A percentile compares a stretch with the other conserved stretches of the same genome.
These are phyloP conservation scores for Auricularia sp. DNA, from an alignment of 768 basidiomycete species.

Conservation along the genomic window DNA sequence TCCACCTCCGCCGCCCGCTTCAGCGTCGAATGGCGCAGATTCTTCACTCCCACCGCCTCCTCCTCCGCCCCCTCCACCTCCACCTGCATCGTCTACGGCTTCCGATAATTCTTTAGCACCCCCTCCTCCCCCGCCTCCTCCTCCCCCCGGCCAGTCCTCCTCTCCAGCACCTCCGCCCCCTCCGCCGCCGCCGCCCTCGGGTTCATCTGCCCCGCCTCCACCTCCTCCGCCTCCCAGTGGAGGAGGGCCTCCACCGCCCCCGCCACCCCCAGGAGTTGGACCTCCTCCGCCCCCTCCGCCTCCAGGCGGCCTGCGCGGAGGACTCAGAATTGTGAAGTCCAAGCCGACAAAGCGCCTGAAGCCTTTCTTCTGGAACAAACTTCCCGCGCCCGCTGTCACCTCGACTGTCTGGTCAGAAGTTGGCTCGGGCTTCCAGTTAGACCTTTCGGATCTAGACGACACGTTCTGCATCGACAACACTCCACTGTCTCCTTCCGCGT, in stretches of 20 bases:
- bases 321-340: conserved; percentile 22
- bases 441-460: conserved; percentile 61
- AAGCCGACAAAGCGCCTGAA: conserved; percentile 52
- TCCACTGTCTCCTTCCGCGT: conserved; percentile 31
- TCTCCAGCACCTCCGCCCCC: conserved; percentile 14
- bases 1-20: conserved; percentile 17
- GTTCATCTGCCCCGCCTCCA: conserved; percentile 11
- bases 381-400: conserved; percentile 32
- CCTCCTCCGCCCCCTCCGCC: conserved; percentile 2
- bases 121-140: conserved; percentile 18
- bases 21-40: conserved; percentile 12
- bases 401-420: conserved; percentile 67
- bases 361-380: conserved; percentile 89
- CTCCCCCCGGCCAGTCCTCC: conserved; percentile 18
- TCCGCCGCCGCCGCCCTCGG: conserved; percentile 8
- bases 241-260: conserved; percentile 28
- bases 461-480: conserved; percentile 55
- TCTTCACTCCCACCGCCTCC: neutral
- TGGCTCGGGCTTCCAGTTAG: conserved; percentile 31
- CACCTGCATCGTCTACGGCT: conserved; percentile 1
- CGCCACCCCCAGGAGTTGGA: conserved; percentile 22
- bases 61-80: conserved; percentile 13
- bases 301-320: conserved; percentile 16
- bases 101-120: conserved; percentile 1
- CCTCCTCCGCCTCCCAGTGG: conserved; percentile 21